Conservation (phyloP, 306 rosid species). For the Astragalus glycyphyllos region DNA sequence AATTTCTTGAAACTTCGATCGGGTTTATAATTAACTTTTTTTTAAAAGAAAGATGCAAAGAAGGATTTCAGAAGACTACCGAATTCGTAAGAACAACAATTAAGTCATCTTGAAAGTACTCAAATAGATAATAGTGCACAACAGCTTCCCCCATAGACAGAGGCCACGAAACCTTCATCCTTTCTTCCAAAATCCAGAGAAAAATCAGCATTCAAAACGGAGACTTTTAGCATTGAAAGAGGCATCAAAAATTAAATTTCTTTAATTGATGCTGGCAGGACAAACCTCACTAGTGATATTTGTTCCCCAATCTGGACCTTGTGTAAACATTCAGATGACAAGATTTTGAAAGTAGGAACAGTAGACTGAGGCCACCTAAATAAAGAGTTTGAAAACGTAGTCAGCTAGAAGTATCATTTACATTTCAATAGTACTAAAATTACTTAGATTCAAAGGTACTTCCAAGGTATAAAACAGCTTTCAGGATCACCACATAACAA, state of each 20-base stretch:
- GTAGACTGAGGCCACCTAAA: conserved; percentile 90
- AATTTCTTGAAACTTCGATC: conserved; percentile 37
- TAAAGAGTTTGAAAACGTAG: conserved; percentile 36
- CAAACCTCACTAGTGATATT: conserved; percentile 82
- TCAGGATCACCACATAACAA: not conserved
- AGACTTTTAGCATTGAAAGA: conserved; percentile 6
- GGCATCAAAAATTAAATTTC: not conserved
- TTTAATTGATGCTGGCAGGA: conserved; percentile 28
- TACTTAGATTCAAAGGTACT: no score
- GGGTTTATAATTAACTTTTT: conserved; percentile 4
- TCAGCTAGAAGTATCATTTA: conserved; percentile 19
- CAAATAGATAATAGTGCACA: conserved; percentile 79
- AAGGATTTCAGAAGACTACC: conserved; percentile 52
- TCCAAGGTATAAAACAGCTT: conserved; percentile 3
- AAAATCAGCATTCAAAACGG: conserved; percentile 50
- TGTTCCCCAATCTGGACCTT: conserved; percentile 78
- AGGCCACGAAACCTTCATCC: conserved; percentile 96
- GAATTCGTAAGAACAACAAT: conserved; percentile 75
- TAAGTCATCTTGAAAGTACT: conserved; percentile 86
- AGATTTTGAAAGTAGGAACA: conserved; percentile 78
- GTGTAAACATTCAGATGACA: conserved; percentile 64
- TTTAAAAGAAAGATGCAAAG: not conserved
- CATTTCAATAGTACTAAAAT: not conserved
- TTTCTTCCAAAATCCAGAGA: conserved; percentile 73
- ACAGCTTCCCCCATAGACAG: conserved; percentile 86